A percentile compares a stretch with the other conserved stretches of the same genome.
Conservation (phyloP, 371 early-diverging fungal genomes). For the Apophysomyces variabilis region DNA sequence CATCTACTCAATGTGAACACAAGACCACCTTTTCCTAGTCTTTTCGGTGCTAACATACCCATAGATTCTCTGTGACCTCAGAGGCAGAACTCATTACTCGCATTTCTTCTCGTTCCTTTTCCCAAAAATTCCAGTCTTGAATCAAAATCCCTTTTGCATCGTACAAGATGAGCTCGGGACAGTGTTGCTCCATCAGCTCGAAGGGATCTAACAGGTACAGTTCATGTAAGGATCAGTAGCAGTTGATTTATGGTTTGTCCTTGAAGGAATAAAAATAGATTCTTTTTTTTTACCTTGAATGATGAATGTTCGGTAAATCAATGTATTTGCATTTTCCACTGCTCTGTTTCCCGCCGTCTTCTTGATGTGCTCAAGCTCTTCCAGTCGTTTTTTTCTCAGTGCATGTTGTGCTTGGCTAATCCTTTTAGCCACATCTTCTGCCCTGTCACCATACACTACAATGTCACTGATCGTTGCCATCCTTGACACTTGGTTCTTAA, state of each 20-base stretch:
- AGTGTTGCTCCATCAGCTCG: constrained; percentile 48
- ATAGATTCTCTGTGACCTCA: constrained; percentile 58
- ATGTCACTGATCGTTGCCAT: constrained; percentile 64
- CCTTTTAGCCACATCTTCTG: constrained; percentile 43
- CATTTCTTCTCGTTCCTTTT: constrained; percentile 63
- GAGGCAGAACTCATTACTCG: constrained; percentile 56
- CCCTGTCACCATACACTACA: constrained; percentile 49
- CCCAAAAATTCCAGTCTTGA: constrained; percentile 52
- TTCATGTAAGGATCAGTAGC: not conserved
- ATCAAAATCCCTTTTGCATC: constrained; percentile 40
- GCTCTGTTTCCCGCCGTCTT: constrained; percentile 30
- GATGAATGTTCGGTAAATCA: constrained; percentile 54
- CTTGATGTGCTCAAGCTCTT: constrained; percentile 15
- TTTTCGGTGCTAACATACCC: constrained; percentile 47
- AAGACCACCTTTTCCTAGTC: not conserved
- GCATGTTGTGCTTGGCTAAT: constrained; percentile 50
- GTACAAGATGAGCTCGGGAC: constrained; percentile 52
- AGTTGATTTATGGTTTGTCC: not conserved
- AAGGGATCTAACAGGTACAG: constrained; percentile 43
- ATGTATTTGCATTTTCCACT: constrained; percentile 26
- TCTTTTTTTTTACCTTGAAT: constrained; percentile 39
- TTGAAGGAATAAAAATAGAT: too few species aligned
- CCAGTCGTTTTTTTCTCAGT: constrained; percentile 25
- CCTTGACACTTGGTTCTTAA: constrained; percentile 59
- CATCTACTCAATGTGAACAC: constrained; percentile 35